Conservation (phyloP, 176 grass and related monocot species). For the Alopecurus myosuroides region DNA sequence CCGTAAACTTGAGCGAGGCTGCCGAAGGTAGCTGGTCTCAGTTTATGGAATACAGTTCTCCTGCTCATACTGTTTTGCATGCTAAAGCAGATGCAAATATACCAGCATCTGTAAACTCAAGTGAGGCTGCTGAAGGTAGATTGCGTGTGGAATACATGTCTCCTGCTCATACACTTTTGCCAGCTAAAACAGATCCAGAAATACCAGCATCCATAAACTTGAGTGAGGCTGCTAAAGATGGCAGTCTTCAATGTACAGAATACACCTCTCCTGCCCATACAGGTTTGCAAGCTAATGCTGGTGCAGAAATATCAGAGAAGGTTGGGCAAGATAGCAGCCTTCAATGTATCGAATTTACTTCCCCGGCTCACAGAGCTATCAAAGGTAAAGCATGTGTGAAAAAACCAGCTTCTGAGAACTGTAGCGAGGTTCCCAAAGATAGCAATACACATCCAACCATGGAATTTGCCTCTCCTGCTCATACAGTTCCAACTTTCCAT, state of each 20-base stretch:
- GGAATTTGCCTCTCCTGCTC: conserved; percentile 64
- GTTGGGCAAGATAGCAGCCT: conserved; percentile 11
- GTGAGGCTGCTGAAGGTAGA: neutral
- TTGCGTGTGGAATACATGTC: conserved; percentile 32
- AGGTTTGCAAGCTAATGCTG: conserved; percentile 29
- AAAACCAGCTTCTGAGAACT: conserved; percentile 25
- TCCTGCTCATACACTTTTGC: conserved; percentile 33
- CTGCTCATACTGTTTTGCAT: conserved; percentile 33
- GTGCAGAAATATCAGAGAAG: conserved; percentile 29
- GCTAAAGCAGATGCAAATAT: conserved; percentile 26
- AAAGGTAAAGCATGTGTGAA: conserved; percentile 31
- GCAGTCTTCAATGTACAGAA: conserved; percentile 22
- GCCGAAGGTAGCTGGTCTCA: neutral
- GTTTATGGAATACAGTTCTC: conserved; percentile 51
- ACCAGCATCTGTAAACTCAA: conserved; percentile 21
- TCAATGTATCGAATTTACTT: conserved; percentile 36
- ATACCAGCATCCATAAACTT: conserved; percentile 34
- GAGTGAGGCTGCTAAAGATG: conserved; percentile 2
- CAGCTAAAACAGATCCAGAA: conserved; percentile 31
- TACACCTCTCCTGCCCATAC: conserved; percentile 50
- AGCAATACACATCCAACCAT: conserved; percentile 13
- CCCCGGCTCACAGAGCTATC: conserved; percentile 45
- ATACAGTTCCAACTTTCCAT: conserved; percentile 69
- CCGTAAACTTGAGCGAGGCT: conserved; percentile 9
- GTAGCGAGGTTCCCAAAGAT: neutral